These are phyloP conservation scores for Aspergillus biplanus DNA, from an alignment of 495 filamentous ascomycete genomes.

Conservation along the genomic window DNA sequence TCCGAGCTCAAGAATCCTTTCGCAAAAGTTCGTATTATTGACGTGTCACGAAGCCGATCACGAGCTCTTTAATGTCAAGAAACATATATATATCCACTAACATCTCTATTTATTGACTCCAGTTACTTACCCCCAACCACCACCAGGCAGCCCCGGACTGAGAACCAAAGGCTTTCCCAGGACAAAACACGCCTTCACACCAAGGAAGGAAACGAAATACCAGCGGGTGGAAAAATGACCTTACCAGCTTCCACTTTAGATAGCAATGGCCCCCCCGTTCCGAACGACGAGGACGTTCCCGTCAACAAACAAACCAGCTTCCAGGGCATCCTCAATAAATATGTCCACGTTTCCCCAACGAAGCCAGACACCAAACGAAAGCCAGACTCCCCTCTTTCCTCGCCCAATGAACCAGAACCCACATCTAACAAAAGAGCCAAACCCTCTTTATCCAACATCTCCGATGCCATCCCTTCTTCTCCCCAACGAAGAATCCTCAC, in stretches of 20 bases:
- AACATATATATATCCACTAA: background rate
- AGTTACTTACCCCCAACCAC: background rate
- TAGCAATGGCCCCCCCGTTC: background rate
- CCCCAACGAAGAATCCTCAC: conserved; percentile 7
- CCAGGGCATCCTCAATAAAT: conserved; percentile 55
- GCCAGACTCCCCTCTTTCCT: background rate
- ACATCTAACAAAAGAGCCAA: conserved; percentile 18
- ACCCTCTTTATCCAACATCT: background rate
- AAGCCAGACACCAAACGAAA: conserved; percentile 16
- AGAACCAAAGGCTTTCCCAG: background rate
- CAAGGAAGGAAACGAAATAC: background rate
- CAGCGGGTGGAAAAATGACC: background rate
- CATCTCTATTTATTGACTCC: background rate
- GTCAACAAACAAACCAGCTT: conserved; percentile 54
- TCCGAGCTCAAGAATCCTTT: background rate
- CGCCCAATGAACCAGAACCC: background rate
- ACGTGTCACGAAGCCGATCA: background rate
- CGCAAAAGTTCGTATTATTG: background rate
- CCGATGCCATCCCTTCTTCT: background rate
- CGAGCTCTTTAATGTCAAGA: background rate
- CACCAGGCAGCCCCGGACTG: background rate
- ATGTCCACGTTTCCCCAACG: conserved; percentile 32
- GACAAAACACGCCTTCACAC: background rate
- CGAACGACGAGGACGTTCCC: conserved; percentile 31
- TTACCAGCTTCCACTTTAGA: background rate